phyloP scores from a whole-genome alignment of 768 basidiomycete species.

The Hygrocybe punicea region DNA sequence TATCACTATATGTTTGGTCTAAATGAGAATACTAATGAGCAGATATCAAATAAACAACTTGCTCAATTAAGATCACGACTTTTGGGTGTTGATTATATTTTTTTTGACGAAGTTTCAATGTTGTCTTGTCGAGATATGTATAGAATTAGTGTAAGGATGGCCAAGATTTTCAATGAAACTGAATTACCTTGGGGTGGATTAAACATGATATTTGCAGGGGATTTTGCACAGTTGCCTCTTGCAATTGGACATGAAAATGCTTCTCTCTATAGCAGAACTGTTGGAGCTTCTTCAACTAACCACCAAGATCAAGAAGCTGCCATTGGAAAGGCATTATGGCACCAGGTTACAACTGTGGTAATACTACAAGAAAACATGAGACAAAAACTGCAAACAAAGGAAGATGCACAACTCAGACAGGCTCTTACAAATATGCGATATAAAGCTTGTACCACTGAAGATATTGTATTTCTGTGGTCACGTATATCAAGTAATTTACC shows the following conservation, averaged over 20 bases:
- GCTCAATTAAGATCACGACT: conserved; percentile 2
- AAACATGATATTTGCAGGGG: conserved; percentile 23
- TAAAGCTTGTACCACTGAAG: conserved; percentile 29
- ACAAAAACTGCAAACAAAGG: conserved; percentile 18
- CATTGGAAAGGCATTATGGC: conserved; percentile 28
- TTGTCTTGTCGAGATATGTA: no score
- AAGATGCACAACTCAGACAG: conserved; percentile 28
- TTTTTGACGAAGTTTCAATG: conserved; percentile 23
- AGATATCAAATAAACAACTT: background rate
- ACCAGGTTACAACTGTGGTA: conserved; percentile 21
- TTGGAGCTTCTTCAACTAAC: background rate
- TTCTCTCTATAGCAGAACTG: no score
- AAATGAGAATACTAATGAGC: background rate
- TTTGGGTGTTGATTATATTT: conserved; percentile 28
- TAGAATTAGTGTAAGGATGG: no score
- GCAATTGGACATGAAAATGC: no score
- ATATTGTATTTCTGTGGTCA: conserved; percentile 30
- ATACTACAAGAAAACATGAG: conserved; percentile 28
- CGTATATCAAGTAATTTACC: conserved; percentile 12
- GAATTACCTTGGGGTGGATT: no score
- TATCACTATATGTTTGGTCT: conserved; percentile 21
- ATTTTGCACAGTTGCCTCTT: conserved; percentile 11
- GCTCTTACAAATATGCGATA: conserved; percentile 33
- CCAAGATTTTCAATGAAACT: no score
- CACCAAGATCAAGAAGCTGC: conserved; percentile 11